Conservation (phyloP, 768 basidiomycete species). For the Crepidotus variabilis region DNA sequence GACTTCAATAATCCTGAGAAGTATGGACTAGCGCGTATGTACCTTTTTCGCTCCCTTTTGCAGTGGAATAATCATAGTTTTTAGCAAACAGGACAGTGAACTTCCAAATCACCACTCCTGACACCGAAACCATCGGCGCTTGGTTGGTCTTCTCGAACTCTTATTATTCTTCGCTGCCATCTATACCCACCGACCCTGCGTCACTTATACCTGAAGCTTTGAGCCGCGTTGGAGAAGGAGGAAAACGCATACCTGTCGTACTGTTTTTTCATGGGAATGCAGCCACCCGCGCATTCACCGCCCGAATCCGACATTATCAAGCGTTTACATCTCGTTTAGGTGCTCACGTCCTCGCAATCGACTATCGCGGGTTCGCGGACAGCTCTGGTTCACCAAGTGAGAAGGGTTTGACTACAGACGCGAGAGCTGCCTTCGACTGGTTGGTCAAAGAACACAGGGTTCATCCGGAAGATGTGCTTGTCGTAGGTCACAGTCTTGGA, state of each 20-base stretch:
- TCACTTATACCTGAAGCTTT: slow-evolving; percentile 53
- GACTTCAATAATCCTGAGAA: slow-evolving; percentile 67
- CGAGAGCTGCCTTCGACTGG: slow-evolving; percentile 80
- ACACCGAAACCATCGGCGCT: slow-evolving; percentile 79
- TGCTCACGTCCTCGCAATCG: slow-evolving; percentile 79
- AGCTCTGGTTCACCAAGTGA: slow-evolving; percentile 79
- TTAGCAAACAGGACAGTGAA: slow-evolving; percentile 78
- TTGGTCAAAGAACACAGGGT: slow-evolving; percentile 52
- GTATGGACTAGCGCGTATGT: slow-evolving; percentile 78
- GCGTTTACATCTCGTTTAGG: slow-evolving; percentile 61
- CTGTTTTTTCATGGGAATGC: slow-evolving; percentile 94
- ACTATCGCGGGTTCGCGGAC: slow-evolving; percentile 92
- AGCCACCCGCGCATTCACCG: slow-evolving; percentile 65
- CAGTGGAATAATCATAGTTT: neutral
- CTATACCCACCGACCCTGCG: slow-evolving; percentile 32
- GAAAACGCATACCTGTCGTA: slow-evolving; percentile 54
- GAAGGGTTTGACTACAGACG: slow-evolving; percentile 68
- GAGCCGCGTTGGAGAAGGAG: slow-evolving; percentile 20
- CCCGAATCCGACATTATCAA: slow-evolving; percentile 67
- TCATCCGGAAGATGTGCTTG: slow-evolving; percentile 51
- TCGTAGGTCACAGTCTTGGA: slow-evolving; percentile 88
- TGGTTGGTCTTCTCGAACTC: slow-evolving; percentile 79
- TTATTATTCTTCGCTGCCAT: slow-evolving; percentile 49
- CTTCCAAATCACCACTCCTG: slow-evolving; percentile 63
- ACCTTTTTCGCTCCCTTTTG: slow-evolving; percentile 5